Conservation (phyloP, 164 flowering plant genomes). For the Tetracentron sinense region DNA sequence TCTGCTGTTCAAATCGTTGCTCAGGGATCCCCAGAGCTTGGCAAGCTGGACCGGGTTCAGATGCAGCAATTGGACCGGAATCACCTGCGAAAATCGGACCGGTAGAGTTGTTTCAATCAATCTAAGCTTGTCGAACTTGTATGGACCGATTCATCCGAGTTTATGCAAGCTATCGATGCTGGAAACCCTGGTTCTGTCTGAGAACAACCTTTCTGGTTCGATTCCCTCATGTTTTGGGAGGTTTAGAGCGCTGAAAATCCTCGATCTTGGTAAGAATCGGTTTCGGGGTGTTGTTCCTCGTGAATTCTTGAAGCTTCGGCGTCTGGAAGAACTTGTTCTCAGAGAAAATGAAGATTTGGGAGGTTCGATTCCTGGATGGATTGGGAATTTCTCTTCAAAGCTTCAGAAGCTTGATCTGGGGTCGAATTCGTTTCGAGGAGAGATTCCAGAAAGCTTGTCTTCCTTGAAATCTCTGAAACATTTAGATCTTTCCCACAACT, state of each 20-base stretch:
- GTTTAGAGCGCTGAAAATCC: constrained; percentile 31
- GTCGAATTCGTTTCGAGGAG: constrained; percentile 48
- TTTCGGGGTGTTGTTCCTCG: constrained; percentile 52
- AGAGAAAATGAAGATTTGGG: constrained; percentile 40
- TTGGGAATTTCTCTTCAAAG: constrained; percentile 56
- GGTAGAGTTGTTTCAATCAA: constrained; percentile 53
- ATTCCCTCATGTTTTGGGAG: constrained; percentile 60
- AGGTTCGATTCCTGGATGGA: constrained; percentile 55
- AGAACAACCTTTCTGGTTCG: constrained; percentile 42
- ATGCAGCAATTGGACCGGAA: constrained; percentile 65
- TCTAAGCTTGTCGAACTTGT: constrained; percentile 41
- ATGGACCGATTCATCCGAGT: constrained; percentile 51
- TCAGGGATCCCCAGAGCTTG: constrained; percentile 49
- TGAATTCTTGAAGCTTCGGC: constrained; percentile 27
- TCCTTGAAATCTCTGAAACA: constrained; percentile 42
- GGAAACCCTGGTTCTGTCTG: constrained; percentile 43
- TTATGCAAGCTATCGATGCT: constrained; percentile 54
- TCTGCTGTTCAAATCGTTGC: constrained; percentile 42
- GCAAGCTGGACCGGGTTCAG: constrained; percentile 46
- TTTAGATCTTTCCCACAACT: constrained; percentile 60
- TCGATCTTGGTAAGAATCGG: constrained; percentile 57
- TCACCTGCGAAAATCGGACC: constrained; percentile 42
- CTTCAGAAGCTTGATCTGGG: constrained; percentile 53
- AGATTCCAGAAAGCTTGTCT: constrained; percentile 57
- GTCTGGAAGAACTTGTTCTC: constrained; percentile 44